These are phyloP conservation scores for Lachnellula hyalina DNA, from an alignment of 2,329 filamentous ascomycete genomes.

Conservation along the genomic window DNA sequence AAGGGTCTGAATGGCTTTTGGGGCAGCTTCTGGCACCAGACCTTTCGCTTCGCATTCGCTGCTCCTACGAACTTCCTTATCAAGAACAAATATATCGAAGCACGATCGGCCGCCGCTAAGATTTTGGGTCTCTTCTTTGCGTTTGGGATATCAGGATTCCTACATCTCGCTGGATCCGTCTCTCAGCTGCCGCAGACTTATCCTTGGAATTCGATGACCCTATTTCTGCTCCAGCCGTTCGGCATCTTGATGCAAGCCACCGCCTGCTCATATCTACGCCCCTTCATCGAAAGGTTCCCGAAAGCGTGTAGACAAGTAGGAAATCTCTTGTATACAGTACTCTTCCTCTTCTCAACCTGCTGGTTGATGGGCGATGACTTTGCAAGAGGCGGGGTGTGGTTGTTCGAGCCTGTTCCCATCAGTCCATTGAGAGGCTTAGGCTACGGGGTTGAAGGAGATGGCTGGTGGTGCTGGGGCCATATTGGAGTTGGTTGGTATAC, in stretches of 20 bases:
- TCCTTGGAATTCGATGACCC: constrained; percentile 53
- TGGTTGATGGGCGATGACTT: constrained; percentile 71
- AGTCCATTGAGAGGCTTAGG: constrained; percentile 65
- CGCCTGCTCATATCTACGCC: constrained; percentile 32
- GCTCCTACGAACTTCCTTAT: constrained; percentile 50
- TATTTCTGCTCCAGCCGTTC: constrained; percentile 66
- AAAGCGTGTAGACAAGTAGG: constrained; percentile 41
- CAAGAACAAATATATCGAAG: constrained; percentile 35
- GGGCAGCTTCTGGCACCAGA: constrained; percentile 88
- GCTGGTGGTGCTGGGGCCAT: constrained; percentile 62
- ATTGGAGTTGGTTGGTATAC: constrained; percentile 48
- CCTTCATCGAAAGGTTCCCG: constrained; percentile 37
- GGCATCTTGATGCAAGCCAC: constrained; percentile 59
- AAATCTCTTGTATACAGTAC: constrained; percentile 57
- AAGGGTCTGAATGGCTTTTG: constrained; percentile 75
- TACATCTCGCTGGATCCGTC: constrained; percentile 68
- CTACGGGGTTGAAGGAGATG: constrained; percentile 53
- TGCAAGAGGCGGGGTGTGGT: constrained; percentile 66
- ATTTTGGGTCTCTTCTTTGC: constrained; percentile 42
- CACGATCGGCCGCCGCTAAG: constrained; percentile 30
- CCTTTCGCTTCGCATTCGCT: constrained; percentile 69
- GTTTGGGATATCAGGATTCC: constrained; percentile 59
- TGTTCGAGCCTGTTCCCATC: constrained; percentile 76
- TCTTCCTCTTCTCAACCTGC: constrained; percentile 65
- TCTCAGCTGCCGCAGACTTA: constrained; percentile 52